Base-by-base conservation (phyloP, 306 rosid genomes). In the Inga laurina region DNA sequence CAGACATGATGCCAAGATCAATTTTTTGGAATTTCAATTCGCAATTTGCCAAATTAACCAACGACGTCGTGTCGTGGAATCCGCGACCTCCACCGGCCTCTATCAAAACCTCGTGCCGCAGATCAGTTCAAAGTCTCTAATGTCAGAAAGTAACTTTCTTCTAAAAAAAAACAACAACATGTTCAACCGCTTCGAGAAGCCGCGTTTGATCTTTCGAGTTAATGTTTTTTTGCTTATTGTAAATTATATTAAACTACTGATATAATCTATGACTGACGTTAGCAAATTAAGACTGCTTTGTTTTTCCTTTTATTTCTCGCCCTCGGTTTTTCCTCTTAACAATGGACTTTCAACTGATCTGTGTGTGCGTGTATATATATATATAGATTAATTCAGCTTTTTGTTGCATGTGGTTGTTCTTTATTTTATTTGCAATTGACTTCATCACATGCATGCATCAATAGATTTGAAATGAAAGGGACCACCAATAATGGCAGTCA, bases 131-230 rank as follows among this genome's bases (percentile, higher is more conserved):
- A 85, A 4, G 80, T 64, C n/a, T 34, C n/a, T 52, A 15, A 51
- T n/a, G 48, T 83, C 76, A 72, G 43, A 64, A 84, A 21, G 19
- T 16, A 39, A 16, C 48, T 57, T 57, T 57, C n/a, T 9, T 54
- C 10, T 19, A 5, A 6, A 65, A 52, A 56, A 80, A 2, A 39
- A 6, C 43, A 39, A 39, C 41, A 37, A 1, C 41, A 37, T 5
- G 39, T 46, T n/a, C 19, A 70, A 37, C 87, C 64, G 76, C 37
- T 76, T 81, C 84, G 79, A 64, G 72, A 76, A 81, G 87, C 87
- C 87, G 84, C 87, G 45, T 81, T 35, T 35, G 75, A 59, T 84
- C 45, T 10, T 34, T 39, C 41, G 15, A 10, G 76, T 65, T 79
- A 67, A 56, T 57, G 59, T 12, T 11, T 43, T 46, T 44, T 45